These are phyloP conservation scores for Ganoderma sinense DNA, from an alignment of 1,284 basidiomycete genomes.

Conservation along the genomic window DNA sequence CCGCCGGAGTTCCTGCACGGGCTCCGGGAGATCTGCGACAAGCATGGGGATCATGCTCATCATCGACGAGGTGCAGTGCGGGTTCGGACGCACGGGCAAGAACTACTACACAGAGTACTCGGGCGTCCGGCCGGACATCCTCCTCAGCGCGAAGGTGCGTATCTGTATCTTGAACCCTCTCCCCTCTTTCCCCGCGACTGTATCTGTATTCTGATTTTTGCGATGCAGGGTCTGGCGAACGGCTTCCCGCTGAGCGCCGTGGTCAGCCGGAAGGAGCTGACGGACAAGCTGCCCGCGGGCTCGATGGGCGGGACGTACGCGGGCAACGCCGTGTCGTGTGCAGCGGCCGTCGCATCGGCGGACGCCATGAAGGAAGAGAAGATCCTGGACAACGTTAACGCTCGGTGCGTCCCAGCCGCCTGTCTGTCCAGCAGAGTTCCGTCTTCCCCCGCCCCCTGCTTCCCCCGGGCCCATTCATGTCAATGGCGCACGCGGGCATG, in stretches of 20 bases:
- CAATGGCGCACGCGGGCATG: too few species aligned
- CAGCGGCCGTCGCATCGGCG: conserved; percentile 84
- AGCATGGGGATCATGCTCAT: conserved; percentile 84
- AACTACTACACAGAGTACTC: conserved; percentile 85
- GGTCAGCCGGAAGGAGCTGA: conserved; percentile 83
- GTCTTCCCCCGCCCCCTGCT: background rate
- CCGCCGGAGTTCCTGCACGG: conserved; percentile 84
- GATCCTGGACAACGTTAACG: conserved; percentile 80
- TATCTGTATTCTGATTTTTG: background rate
- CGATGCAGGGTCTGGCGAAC: conserved; percentile 83
- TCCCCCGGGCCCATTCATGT: too few species aligned
- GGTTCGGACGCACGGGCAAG: conserved; percentile 91
- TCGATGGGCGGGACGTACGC: conserved; percentile 92
- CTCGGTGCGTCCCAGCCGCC: conserved; percentile 53
- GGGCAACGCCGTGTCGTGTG: conserved; percentile 90
- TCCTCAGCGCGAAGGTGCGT: conserved; percentile 88
- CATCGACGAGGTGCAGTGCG: conserved; percentile 90
- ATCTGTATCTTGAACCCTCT: too few species aligned
- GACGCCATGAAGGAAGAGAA: conserved; percentile 83
- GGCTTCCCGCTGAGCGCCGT: conserved; percentile 94
- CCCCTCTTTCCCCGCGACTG: too few species aligned
- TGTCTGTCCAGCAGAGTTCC: background rate
- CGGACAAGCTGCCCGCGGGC: conserved; percentile 82
- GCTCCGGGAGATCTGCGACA: conserved; percentile 86
- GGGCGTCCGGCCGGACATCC: conserved; percentile 86